Evolutionary conservation across 1,139 yeast genomes (phyloP), one percentile per base, ranked within the genome.

Genomic region (Kodamaea fungicola): DNA sequence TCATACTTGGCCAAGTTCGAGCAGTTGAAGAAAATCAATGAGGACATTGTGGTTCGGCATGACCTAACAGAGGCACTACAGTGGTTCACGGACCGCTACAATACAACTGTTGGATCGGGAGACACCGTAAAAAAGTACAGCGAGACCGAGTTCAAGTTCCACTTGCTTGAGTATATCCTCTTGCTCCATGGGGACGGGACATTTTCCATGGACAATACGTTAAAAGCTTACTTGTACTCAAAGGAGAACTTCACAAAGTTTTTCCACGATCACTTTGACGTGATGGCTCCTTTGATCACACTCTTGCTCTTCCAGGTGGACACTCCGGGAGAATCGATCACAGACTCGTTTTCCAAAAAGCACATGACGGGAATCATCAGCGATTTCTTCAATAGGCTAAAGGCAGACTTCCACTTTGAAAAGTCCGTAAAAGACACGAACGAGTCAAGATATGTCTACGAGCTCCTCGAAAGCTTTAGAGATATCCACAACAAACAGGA

Each of bases 131-230:
- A 28, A 8, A 30, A 29, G 33, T 43, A 42, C 30, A 33, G 41
- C 13, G 45, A 40, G n/a, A 44, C 83, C 29, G 87, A 80, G 55
- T 82, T 83, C 61, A 72, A 74, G 47, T 65, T 84, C 42, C 89
- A 83, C 57, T 71, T 76, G 52, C 63, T 81, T 19, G 80, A 82
- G 49, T 83, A 74, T 47, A 57, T 63, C 3, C 55, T 74, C 30
- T 52, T 74, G 3, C 64, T 76, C 36, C 62, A 62, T 35, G 64
- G 64, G 2, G 29, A 33, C 34, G 30, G 39, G 36, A 26, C 44
- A 2, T 49, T 49, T 33, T 41, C 48, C 4, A 33, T 56, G 12
- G 62, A 62, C 30, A 52, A 50, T 40, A 63, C 70, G 0, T 55
- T 63, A 28, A 59, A 58, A 8, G 87, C 88, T 1, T 71, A 77